phyloP scores from a whole-genome alignment of 495 filamentous ascomycete species.

The Viridothelium virens region DNA sequence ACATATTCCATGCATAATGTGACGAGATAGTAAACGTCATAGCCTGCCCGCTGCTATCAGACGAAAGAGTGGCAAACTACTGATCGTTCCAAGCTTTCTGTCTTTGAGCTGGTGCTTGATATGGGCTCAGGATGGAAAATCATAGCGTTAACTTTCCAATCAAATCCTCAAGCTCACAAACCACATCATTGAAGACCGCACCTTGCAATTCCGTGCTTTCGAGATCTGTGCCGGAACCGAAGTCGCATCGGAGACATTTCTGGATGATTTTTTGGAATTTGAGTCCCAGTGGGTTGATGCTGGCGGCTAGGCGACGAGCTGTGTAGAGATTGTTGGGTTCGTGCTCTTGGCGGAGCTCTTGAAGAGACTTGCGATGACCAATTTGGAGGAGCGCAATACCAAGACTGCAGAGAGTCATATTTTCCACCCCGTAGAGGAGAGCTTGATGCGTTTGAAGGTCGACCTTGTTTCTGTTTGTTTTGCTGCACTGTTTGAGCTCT shows the following conservation, averaged over 20 bases:
- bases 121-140: too few relatives aligned
- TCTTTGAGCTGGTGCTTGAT: too few relatives aligned
- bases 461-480: background rate
- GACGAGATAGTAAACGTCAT: too few relatives aligned
- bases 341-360: conserved; percentile 16
- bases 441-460: background rate
- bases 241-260: conserved; percentile 38
- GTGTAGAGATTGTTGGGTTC: conserved; percentile 29
- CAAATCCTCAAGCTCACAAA: conserved; percentile 32
- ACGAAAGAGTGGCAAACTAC: too few relatives aligned
- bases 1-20: too few relatives aligned
- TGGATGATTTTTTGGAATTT: conserved; percentile 31
- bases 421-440: conserved; percentile 19
- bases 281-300: conserved; percentile 18
- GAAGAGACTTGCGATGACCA: conserved; percentile 17
- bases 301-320: conserved; percentile 26
- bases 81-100: too few relatives aligned
- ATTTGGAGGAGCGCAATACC: conserved; percentile 19
- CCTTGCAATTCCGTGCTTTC: conserved; percentile 28
- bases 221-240: conserved; percentile 33
- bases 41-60: too few relatives aligned
- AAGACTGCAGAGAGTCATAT: conserved; percentile 20
- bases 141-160: conserved; percentile 14
- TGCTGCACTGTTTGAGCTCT: background rate
- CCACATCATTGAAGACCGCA: conserved; percentile 33